Evolutionary conservation across 1,284 basidiomycete genomes (phyloP).

Genomic region (Meira nashicola): DNA sequence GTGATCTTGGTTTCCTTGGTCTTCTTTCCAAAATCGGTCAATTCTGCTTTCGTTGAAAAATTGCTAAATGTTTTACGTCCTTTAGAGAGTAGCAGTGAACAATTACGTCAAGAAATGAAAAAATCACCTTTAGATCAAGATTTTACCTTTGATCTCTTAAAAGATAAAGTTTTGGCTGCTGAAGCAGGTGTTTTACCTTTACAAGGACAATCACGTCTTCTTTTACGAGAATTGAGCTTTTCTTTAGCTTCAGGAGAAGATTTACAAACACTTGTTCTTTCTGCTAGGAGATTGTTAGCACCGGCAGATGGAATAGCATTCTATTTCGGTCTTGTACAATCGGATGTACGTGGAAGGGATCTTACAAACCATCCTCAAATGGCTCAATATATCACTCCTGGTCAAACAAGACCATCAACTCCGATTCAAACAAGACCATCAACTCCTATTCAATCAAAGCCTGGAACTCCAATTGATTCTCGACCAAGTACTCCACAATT

Average conservation of each 20-base stretch:
- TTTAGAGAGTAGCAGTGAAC: constrained; percentile 57
- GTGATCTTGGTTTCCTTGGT: constrained; percentile 60
- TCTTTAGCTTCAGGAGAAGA: constrained; percentile 64
- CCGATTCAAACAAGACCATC: constrained; percentile 25
- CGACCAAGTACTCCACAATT: no score
- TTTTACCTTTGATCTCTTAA: constrained; percentile 32
- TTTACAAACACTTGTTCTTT: constrained; percentile 59
- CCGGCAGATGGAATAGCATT: constrained; percentile 64
- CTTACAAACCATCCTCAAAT: constrained; percentile 22
- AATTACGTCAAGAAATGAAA: constrained; percentile 59
- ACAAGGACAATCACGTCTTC: constrained; percentile 60
- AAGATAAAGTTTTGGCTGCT: constrained; percentile 55
- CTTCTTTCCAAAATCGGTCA: constrained; percentile 67
- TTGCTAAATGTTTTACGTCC: constrained; percentile 61
- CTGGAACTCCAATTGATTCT: no score
- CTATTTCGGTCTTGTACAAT: constrained; percentile 55
- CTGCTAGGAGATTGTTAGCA: constrained; percentile 46
- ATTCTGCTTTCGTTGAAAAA: constrained; percentile 62
- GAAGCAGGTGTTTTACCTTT: constrained; percentile 62
- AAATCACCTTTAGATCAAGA: constrained; percentile 58
- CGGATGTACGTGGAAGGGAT: constrained; percentile 27
- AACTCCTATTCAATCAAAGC: constrained; percentile 13
- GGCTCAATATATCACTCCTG: constrained; percentile 5
- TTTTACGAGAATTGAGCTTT: constrained; percentile 65
- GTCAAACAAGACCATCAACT: constrained; percentile 15